Percentiles rank a stretch among this genome's conserved stretches.
Evolutionary conservation across 2,329 filamentous ascomycete species (phyloP).

Genomic region (Talaromyces sp.): DNA sequence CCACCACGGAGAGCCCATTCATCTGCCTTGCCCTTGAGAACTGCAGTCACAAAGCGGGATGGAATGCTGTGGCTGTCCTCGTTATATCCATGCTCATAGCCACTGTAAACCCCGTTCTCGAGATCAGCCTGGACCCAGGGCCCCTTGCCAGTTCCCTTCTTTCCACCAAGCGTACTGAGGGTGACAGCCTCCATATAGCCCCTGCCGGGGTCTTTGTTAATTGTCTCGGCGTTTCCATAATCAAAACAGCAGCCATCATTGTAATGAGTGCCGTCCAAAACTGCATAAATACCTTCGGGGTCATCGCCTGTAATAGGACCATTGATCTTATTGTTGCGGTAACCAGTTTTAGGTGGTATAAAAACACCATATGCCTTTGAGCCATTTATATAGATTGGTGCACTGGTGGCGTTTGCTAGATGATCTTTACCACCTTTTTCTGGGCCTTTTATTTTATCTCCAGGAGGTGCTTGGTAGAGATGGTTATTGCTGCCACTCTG

Average conservation of each 20-base stretch:
- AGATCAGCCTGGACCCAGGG: constrained; percentile 9
- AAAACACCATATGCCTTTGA: constrained; percentile 7
- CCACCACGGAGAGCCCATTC: constrained; percentile 5
- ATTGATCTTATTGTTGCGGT: constrained; percentile 2
- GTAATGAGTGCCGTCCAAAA: constrained; percentile 7
- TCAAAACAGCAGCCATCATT: constrained; percentile 7
- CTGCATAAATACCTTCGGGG: constrained; percentile 6
- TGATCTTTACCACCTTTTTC: constrained; percentile 2
- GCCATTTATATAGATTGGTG: constrained; percentile 5
- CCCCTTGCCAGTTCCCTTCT: constrained; percentile 1
- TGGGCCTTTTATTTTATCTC: constrained; percentile 17
- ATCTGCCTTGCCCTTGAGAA: constrained; percentile 4
- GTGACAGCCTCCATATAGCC: not conserved
- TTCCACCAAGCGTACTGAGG: not conserved
- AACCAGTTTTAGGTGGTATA: constrained; percentile 7
- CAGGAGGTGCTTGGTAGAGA: constrained; percentile 19
- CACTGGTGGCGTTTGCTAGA: constrained; percentile 1
- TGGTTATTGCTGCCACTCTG: constrained; percentile 5
- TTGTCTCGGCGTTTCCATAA: constrained; percentile 8
- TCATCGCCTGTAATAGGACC: not conserved
- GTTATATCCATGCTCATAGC: not conserved
- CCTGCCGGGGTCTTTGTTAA: constrained; percentile 2
- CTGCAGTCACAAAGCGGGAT: constrained; percentile 3
- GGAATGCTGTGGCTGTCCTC: not conserved
- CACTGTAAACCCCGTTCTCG: constrained; percentile 1